Percentiles rank a stretch among this genome's conserved stretches.
Conservation (phyloP, 2,329 filamentous ascomycete genomes). For the Cytospora piceicola region DNA sequence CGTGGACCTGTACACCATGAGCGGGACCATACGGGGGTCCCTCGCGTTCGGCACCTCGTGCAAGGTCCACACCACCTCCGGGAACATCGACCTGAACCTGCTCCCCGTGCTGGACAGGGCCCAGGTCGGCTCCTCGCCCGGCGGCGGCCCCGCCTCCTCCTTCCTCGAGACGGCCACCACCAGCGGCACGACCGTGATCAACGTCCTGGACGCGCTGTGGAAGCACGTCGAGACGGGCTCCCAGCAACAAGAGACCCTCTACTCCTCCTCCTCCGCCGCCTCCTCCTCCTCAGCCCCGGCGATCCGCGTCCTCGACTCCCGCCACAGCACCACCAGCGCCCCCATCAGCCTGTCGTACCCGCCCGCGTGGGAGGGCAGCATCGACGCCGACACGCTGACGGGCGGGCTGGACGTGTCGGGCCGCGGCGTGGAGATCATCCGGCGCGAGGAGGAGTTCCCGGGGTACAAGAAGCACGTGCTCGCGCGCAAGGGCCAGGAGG, state of each 20-base stretch:
- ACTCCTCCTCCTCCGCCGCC: not conserved
- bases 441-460: constrained; percentile 38
- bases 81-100: constrained; percentile 46
- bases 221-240: constrained; percentile 35
- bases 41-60: constrained; percentile 46
- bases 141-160: constrained; percentile 3
- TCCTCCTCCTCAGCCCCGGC: constrained; percentile 27
- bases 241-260: not conserved
- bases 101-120: constrained; percentile 47
- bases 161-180: constrained; percentile 48
- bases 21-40: constrained; percentile 48
- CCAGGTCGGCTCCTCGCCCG: constrained; percentile 16
- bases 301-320: constrained; percentile 44
- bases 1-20: constrained; percentile 48
- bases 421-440: constrained; percentile 47
- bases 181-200: constrained; percentile 47
- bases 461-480: constrained; percentile 39
- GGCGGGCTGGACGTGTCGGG: constrained; percentile 48
- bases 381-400: constrained; percentile 46
- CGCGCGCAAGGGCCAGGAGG: constrained; percentile 48
- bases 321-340: constrained; percentile 52
- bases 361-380: constrained; percentile 52
- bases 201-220: constrained; percentile 51
- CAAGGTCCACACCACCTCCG: constrained; percentile 46
- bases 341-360: constrained; percentile 50